Conservation (phyloP, 2,329 filamentous ascomycete species). For the Fusarium sp. region DNA sequence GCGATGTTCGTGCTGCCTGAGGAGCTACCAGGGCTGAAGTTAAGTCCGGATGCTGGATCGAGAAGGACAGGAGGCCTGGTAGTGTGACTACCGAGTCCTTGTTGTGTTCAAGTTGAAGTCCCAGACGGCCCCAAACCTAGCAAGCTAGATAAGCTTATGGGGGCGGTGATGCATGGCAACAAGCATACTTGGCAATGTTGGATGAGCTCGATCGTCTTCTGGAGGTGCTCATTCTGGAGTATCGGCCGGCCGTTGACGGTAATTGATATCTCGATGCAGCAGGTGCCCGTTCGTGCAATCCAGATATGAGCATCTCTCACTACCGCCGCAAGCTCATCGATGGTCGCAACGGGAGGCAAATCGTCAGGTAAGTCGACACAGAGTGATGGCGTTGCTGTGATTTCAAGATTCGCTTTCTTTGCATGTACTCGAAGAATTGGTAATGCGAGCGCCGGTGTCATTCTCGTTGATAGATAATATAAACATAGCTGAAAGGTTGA, state of each 20-base stretch:
- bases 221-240: conserved; percentile 12
- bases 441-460: conserved; percentile 34
- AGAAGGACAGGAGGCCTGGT: conserved; percentile 43
- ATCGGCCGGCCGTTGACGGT: conserved; percentile 31
- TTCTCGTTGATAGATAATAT: background rate
- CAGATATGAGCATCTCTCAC: conserved; percentile 44
- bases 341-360: conserved; percentile 16
- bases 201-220: conserved; percentile 33
- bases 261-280: conserved; percentile 44
- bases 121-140: conserved; percentile 48
- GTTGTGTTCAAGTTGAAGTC: conserved; percentile 42
- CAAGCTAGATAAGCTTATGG: background rate
- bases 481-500: background rate
- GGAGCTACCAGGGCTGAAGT: conserved; percentile 47
- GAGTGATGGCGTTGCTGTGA: conserved; percentile 42
- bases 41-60: conserved; percentile 50
- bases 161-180: too few species aligned
- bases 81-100: conserved; percentile 1
- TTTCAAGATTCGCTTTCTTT: conserved; percentile 35
- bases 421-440: conserved; percentile 39
- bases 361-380: conserved; percentile 38
- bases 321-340: conserved; percentile 38
- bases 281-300: conserved; percentile 46
- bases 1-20: conserved; percentile 33
- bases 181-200: conserved; percentile 41